Conservation (phyloP, 164 flowering plant species). For the Tinospora cordifolia region DNA sequence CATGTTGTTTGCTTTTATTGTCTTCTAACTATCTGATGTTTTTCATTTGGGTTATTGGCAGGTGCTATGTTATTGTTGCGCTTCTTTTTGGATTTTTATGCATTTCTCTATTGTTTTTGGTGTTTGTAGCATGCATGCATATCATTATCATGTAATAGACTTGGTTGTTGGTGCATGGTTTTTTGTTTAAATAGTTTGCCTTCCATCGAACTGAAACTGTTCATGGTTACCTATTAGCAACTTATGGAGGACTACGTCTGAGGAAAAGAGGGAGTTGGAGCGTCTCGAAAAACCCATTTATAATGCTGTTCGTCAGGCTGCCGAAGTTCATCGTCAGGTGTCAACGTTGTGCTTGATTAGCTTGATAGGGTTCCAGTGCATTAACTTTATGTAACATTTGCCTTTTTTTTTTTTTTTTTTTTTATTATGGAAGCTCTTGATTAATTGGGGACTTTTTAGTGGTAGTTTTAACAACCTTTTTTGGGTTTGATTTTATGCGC, state of each 20-base stretch:
- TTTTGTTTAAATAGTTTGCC: not conserved
- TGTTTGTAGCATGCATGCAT: no score
- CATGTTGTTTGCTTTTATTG: not conserved
- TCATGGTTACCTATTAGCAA: constrained; percentile 38
- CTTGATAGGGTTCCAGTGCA: not conserved
- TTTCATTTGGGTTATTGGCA: no score
- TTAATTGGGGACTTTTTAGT: not conserved
- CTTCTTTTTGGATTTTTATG: not conserved
- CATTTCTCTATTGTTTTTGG: no score
- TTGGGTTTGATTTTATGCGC: not conserved
- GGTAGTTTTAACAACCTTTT: not conserved
- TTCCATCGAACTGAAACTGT: not conserved
- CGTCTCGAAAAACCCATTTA: constrained; percentile 82
- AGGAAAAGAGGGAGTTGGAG: constrained; percentile 93
- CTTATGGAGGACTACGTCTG: constrained; percentile 93
- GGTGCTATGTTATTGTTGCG: not conserved
- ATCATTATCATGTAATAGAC: not conserved
- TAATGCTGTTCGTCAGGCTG: constrained; percentile 86
- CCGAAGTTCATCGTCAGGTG: constrained; percentile 99
- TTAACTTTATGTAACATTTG: not conserved
- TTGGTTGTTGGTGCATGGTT: not conserved
- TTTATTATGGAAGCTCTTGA: not conserved
- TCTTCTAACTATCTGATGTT: no score
- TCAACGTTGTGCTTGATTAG: not conserved
- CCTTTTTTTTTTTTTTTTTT: not conserved